These are phyloP conservation scores for Bombardia bombarda DNA, from an alignment of 495 filamentous ascomycete species.

Conservation along the genomic window DNA sequence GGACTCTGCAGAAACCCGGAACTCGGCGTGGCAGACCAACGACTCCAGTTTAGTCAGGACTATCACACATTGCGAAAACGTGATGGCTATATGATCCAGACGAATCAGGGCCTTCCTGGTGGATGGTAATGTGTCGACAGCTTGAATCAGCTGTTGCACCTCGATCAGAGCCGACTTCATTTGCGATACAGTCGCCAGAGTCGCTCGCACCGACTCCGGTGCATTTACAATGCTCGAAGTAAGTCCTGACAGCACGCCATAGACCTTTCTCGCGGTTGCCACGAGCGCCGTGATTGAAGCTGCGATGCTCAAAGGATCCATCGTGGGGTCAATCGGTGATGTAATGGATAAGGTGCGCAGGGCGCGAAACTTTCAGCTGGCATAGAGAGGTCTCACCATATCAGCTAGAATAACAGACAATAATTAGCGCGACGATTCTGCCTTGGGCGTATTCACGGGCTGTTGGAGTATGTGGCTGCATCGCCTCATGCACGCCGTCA, in stretches of 20 bases:
- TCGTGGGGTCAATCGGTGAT: too few relatives aligned
- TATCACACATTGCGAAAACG: constrained; percentile 1
- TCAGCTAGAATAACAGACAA: too few relatives aligned
- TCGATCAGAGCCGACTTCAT: neutral
- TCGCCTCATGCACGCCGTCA: too few relatives aligned
- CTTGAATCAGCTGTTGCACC: neutral
- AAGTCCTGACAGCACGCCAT: neutral
- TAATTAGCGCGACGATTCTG: too few relatives aligned
- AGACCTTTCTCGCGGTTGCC: constrained; percentile 1
- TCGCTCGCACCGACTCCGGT: neutral
- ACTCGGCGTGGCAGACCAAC: neutral
- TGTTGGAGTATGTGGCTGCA: too few relatives aligned
- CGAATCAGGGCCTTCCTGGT: neutral
- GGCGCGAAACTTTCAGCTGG: too few relatives aligned
- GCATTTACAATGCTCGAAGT: neutral
- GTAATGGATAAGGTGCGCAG: too few relatives aligned
- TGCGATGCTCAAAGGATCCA: constrained; percentile 7
- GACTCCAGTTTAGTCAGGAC: neutral
- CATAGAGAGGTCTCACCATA: too few relatives aligned
- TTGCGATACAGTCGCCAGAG: neutral
- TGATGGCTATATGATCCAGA: constrained; percentile 4
- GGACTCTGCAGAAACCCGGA: neutral
- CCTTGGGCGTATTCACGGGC: too few relatives aligned
- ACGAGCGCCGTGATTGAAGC: constrained; percentile 1
- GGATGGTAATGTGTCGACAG: neutral